Evolutionary conservation across 2,329 filamentous ascomycete species (phyloP), one percentile per base, ranked within the genome.

Genomic region (Neocatenulostroma microsporum): DNA sequence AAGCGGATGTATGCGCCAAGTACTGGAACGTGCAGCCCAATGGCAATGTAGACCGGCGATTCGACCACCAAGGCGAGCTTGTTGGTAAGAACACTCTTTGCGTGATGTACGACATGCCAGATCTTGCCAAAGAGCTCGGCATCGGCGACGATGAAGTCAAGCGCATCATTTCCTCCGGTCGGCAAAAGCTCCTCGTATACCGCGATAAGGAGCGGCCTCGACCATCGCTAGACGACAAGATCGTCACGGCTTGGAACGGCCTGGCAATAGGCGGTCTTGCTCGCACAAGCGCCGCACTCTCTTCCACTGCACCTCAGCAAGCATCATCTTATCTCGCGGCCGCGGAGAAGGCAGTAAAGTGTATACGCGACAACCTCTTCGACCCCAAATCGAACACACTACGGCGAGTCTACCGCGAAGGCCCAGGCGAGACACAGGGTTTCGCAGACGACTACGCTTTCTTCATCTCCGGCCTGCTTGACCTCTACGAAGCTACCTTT

Each of bases 391-490:
- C 69, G 0, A 73, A 74, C 30, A 72, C 74, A 3, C 64, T 96
- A 12, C 84, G 80, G 55, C 75, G 88, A 33, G 76, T 89, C 27
- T 93, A 82, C 62, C 76, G 78, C 21, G 75, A 80, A 42, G 74
- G 76, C 2, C 69, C 76, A 7, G 78, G 80, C 19, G 69, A 76
- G 13, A 79, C 77, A 0, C 69, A 72, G 25, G 88, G 76, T 0
- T 94, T 96, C 60, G 85, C 89, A 1, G 91, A 96, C 51, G 91
- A 98, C 63, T 96, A 96, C 56, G 86, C 89, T 3, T 94, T 89
- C 59, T 60, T 96, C 26, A 83, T 87, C 33, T 76, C 81, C 33
- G 89, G 87, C 0, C 68, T 95, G 2, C 67, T 96, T 39, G 81
- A 88, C 48, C 73, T 96, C 19, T 93, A 93, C 56, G 80, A 89